A percentile compares a stretch with the other conserved stretches of the same genome.
Evolutionary conservation across 106 monocot genomes (phyloP).

Genomic region (Xerophyta viscosa): DNA sequence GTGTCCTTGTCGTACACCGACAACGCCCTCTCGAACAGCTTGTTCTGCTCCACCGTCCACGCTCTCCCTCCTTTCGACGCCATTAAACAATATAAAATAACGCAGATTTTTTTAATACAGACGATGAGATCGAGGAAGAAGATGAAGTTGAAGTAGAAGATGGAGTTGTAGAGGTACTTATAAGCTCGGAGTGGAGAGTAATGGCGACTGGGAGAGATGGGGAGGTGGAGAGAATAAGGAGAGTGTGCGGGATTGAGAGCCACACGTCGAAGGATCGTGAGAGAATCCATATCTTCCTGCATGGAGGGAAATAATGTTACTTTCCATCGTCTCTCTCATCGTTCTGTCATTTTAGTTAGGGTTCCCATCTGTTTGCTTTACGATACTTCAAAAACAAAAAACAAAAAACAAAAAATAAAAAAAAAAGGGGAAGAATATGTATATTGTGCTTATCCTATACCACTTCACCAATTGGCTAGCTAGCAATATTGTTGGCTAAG

Average conservation of each 20-base stretch:
- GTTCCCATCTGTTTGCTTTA: too few relatives aligned
- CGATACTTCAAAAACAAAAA: too few relatives aligned
- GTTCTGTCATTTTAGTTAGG: too few relatives aligned
- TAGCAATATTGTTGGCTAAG: too few relatives aligned
- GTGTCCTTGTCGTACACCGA: constrained; percentile 10
- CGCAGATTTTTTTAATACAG: neutral
- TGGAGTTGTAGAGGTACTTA: neutral
- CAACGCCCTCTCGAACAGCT: constrained; percentile 9
- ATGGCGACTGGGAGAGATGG: neutral
- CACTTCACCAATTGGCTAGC: too few relatives aligned
- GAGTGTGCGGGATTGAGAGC: neutral
- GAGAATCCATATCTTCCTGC: neutral
- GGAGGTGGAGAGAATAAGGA: constrained; percentile 4
- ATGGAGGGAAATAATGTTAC: neutral
- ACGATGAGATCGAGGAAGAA: neutral
- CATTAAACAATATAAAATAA: neutral
- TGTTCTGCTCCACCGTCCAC: constrained; percentile 6
- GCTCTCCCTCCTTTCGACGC: neutral
- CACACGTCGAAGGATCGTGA: neutral
- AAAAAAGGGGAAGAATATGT: too few relatives aligned
- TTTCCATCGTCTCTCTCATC: too few relatives aligned
- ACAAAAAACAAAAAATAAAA: too few relatives aligned
- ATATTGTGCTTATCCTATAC: too few relatives aligned
- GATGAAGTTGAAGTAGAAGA: neutral
- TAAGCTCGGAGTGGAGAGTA: neutral